Evolutionary conservation across 148 eudicot genomes (phyloP), one percentile per base, ranked within the genome.

Genomic region (Polygonum aviculare): DNA sequence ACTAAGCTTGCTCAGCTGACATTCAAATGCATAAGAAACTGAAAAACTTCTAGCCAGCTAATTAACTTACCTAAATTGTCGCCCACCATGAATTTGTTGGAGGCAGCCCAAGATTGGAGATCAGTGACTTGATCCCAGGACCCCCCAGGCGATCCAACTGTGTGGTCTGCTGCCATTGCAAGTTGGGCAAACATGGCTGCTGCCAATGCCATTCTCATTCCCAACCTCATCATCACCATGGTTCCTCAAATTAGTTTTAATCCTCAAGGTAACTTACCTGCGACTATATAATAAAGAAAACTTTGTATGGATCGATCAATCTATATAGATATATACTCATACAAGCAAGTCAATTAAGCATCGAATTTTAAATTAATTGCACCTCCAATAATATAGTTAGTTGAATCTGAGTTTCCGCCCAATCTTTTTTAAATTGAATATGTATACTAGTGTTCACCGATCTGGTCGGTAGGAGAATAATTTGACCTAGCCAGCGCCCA

Each of bases 31-130:
- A 9, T 31, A 2, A 69, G 8, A 12, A 35, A 38, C 5, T 26
- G 45, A 35, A 69, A 69, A 69, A 69, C 7, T 26, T 1, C 31
- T 26, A 26, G 31, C 31, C 47, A 44, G 9, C 9, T 44, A 44
- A 44, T 6, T 18, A 50, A 72, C 79, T 72, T 80, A 82, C 85
- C 67, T 72, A 82, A 36, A 69, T 33, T 79, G 72, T 82, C 85
- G 50, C 82, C 85, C 16, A 39, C 69, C 12, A 15, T 10, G 41
- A 82, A 79, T 12, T 45, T 31, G 12, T 82, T 74, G 4, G 78
- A 44, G 11, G 80, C 12, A 0, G 78, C 63, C 85, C 85, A 82
- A 15, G 80, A 0, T 38, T 60, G 47, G 12, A 82, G 57, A 62
- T 80, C 50, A 18, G 76, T 77, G 75, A 26, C 57, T 21, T 54